These are phyloP conservation scores for Amanita brunnescens DNA, from an alignment of 768 basidiomycete species.

Conservation along the genomic window DNA sequence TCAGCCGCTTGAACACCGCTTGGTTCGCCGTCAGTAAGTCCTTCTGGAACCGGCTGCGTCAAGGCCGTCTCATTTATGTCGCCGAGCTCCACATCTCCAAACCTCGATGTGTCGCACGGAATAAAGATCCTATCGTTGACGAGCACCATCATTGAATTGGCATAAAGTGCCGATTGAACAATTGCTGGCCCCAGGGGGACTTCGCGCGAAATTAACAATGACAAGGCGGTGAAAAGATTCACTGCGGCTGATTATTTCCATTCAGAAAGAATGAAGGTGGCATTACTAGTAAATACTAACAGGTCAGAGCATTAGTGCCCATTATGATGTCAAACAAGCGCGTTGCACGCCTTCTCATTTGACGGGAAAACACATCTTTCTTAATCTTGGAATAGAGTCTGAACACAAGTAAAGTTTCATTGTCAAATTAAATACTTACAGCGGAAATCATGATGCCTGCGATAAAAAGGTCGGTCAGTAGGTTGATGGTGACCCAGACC, in stretches of 20 bases:
- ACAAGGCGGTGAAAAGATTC: background rate
- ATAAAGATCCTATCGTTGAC: slow-evolving; percentile 24
- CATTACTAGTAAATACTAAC: too few relatives aligned
- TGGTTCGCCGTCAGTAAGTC: too few relatives aligned
- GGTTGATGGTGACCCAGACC: slow-evolving; percentile 23
- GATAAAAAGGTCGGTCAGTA: slow-evolving; percentile 23
- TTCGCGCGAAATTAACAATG: background rate
- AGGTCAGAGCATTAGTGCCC: slow-evolving; percentile 26
- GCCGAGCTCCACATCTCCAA: background rate
- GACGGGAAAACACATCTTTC: slow-evolving; percentile 16
- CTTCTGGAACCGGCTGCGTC: too few relatives aligned
- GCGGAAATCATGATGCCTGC: slow-evolving; percentile 22
- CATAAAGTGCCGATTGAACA: slow-evolving; percentile 25
- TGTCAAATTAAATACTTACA: slow-evolving; percentile 12
- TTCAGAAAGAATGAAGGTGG: background rate
- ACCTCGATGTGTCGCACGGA: slow-evolving; percentile 7
- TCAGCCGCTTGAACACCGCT: too few relatives aligned
- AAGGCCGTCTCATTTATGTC: background rate
- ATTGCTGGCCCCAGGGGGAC: slow-evolving; percentile 19
- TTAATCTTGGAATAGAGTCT: slow-evolving; percentile 9
- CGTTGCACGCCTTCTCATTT: slow-evolving; percentile 18
- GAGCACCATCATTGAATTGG: slow-evolving; percentile 24
- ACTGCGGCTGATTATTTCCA: background rate
- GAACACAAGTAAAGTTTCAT: background rate
- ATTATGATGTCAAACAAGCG: slow-evolving; percentile 22